phyloP scores from a whole-genome alignment of 2,329 filamentous ascomycete genomes.

The Penicillium aurantiogriseum region DNA sequence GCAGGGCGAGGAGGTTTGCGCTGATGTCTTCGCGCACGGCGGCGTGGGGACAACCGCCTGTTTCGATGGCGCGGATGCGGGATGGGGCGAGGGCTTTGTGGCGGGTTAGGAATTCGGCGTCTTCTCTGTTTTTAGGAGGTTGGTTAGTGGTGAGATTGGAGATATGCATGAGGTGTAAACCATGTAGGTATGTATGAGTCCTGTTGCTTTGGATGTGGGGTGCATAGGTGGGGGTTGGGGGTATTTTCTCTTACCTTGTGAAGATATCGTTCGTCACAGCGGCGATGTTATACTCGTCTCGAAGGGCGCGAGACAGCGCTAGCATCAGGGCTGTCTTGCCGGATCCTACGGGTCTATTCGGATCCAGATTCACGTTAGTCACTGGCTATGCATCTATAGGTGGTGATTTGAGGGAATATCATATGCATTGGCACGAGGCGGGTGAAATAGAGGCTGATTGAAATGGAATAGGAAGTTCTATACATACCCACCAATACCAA shows the following conservation, averaged over 20 bases:
- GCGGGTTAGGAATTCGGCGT: constrained; percentile 93
- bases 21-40: constrained; percentile 96
- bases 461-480: neutral
- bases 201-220: neutral
- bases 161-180: neutral
- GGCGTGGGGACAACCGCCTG: constrained; percentile 93
- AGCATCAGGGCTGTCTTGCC: constrained; percentile 98
- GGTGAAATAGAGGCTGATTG: neutral
- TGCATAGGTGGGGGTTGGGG: neutral
- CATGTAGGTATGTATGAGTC: neutral
- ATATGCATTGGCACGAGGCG: neutral
- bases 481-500: constrained; percentile 92
- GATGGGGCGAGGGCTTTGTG: constrained; percentile 77
- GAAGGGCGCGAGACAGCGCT: constrained; percentile 80
- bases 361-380: neutral
- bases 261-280: constrained; percentile 99
- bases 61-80: constrained; percentile 94
- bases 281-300: constrained; percentile 78
- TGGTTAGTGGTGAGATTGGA: neutral
- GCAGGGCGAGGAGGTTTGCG: constrained; percentile 86
- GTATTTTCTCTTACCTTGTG: constrained; percentile 57
- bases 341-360: constrained; percentile 79
- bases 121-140: constrained; percentile 59
- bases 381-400: neutral
- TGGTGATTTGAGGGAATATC: neutral